phyloP scores from a whole-genome alignment of 768 basidiomycete species.

The Mycena galopus region DNA sequence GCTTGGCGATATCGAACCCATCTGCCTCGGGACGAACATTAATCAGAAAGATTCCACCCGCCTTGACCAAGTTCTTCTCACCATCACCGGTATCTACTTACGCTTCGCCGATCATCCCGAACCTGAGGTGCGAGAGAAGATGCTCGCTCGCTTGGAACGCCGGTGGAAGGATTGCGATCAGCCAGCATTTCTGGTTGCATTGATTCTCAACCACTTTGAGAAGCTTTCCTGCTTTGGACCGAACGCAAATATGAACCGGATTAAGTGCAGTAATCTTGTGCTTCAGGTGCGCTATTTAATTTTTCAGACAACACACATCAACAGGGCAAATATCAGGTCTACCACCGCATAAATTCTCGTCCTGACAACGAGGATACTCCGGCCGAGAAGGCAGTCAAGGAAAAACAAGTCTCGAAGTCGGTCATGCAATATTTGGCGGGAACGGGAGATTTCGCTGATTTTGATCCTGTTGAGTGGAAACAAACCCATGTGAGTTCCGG shows the following conservation, averaged over 20 bases:
- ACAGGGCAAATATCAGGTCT: neutral
- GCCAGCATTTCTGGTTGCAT: slow-evolving; percentile 43
- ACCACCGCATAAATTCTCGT: neutral
- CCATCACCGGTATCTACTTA: neutral
- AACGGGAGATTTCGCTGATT: slow-evolving; percentile 21
- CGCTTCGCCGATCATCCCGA: neutral
- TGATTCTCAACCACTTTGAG: slow-evolving; percentile 47
- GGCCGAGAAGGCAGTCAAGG: neutral
- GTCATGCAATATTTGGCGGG: neutral
- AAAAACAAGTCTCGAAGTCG: too few species aligned
- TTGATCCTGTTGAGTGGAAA: slow-evolving; percentile 15
- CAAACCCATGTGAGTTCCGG: neutral
- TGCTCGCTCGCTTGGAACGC: neutral
- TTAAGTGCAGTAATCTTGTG: slow-evolving; percentile 40
- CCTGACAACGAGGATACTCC: neutral
- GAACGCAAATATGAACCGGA: slow-evolving; percentile 38
- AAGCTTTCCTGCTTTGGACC: slow-evolving; percentile 44
- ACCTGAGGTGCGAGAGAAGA: neutral
- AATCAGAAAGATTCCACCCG: neutral
- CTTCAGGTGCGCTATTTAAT: slow-evolving; percentile 27
- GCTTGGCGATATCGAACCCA: slow-evolving; percentile 30
- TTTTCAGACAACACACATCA: neutral
- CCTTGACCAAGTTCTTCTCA: neutral
- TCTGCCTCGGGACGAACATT: too few species aligned
- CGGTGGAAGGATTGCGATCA: slow-evolving; percentile 27